Evolutionary conservation across 2,329 filamentous ascomycete genomes (phyloP), one percentile per base, ranked within the genome.

Genomic region (Penicillium sp.): DNA sequence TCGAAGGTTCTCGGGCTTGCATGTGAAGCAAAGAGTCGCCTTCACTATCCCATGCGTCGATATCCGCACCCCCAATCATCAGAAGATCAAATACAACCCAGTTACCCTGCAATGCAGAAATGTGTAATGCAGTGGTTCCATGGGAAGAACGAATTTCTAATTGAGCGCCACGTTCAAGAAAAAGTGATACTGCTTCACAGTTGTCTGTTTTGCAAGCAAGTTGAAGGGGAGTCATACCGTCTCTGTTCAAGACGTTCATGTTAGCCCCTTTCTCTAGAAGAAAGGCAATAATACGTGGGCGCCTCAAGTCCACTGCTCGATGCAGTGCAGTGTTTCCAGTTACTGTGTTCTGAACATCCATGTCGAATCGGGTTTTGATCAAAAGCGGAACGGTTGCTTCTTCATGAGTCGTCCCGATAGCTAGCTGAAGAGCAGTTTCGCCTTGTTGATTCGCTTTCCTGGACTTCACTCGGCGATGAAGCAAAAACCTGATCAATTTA

Each of bases 11-110:
- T 1, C 60, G 62, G 1, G 69, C 64, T 46, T 70, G 62, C 26
- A 61, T 55, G 31, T 72, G 70, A 8, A 72, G 62, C n/a, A 71
- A 38, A 0, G 69, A 55, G 4, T 71, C 65, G 0, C 69, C 70
- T 18, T 68, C 35, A 0, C 56, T 65, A 32, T 64, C 62, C 69
- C 68, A 72, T 1, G 62, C 63, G 45, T 72, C 70, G 54, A 72
- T 64, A 32, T 72, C 64, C 1, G 69, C 70, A 0, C 69, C 68
- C 0, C 62, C 66, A 13, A 64, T 69, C 1, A 72, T 4, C 0
- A 72, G 46, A 9, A 72, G 52, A 16, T 71, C 69, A 52, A 72
- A 70, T 2, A 65, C 67, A 16, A 66, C 50, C 69, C 69, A 71
- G 44, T 72, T 51, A 1, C 58, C 55, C 26, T 57, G 47, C 10